Conservation (phyloP, 2,329 filamentous ascomycete species). For the Stachybotrys elegans region DNA sequence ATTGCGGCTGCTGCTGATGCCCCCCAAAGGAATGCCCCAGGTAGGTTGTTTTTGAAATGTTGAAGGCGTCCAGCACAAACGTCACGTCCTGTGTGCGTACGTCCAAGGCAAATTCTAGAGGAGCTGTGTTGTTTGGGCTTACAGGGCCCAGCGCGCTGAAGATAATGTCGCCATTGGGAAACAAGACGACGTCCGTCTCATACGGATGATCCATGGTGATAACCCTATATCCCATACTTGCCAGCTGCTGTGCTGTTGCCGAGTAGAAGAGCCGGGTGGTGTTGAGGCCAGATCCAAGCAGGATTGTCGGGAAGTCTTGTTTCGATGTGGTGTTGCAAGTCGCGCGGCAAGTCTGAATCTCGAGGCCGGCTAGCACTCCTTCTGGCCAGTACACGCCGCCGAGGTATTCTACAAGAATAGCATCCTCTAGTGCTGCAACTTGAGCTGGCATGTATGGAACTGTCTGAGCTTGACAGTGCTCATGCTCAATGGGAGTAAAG, state of each 20-base stretch:
- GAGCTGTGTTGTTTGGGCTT: background rate
- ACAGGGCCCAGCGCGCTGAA: background rate
- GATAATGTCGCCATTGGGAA: background rate
- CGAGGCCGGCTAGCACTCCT: background rate
- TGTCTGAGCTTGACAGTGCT: conserved; percentile 10
- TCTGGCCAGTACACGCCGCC: background rate
- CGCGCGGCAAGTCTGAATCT: background rate
- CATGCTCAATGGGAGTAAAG: conserved; percentile 11
- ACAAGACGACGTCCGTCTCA: background rate
- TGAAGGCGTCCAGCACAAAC: background rate
- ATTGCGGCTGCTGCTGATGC: background rate
- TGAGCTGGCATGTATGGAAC: conserved; percentile 13
- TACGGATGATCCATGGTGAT: conserved; percentile 1
- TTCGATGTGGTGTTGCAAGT: background rate
- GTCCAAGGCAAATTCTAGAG: background rate
- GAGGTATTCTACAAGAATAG: conserved; percentile 9
- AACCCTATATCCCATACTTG: background rate
- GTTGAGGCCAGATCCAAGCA: background rate
- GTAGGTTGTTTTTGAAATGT: background rate
- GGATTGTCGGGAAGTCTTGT: background rate
- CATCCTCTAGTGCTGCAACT: conserved; percentile 11
- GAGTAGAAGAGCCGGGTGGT: background rate
- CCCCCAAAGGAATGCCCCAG: background rate
- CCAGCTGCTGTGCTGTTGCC: background rate
- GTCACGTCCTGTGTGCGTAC: background rate